Evolutionary conservation across 345 rosid species (phyloP), one percentile per base, ranked within the genome.

Genomic region (Hibiscus syriacus): DNA sequence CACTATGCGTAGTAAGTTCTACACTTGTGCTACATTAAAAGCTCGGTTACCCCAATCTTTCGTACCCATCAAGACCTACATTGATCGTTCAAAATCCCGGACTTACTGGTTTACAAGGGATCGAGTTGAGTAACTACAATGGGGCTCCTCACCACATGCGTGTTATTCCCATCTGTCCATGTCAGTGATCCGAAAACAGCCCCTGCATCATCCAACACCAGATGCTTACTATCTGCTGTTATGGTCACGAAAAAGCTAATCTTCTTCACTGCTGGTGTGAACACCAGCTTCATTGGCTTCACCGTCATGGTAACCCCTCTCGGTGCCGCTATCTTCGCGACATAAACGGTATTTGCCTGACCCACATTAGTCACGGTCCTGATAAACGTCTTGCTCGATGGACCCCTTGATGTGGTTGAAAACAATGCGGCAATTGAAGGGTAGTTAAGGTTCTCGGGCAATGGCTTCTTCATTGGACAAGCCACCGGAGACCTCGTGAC

Each of bases 281-380:
- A 89, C 62, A 75, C 81, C 49, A 93, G 70, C 46, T 72, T 80
- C 1, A 78, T n/a, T 0, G 92, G 96, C 41, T 83, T 89, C 64
- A 89, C 92, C 0, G 70, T 67, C 67, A 93, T 74, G 0, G 76
- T 79, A 25, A 78, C 89, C 12, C 96, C 97, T 70, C 74, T 87
- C 2, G 84, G 92, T 23, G 92, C 64, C 74, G 76, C 83, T 0
- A 87, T 67, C 72, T 57, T 86, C 14, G 75, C 71, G 0, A 66
- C 55, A 26, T 93, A 90, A 5, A 80, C 80, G 0, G 78, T 78
- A 2, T 80, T 76, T 0, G 76, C 41, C 2, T 67, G 77, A 34
- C 96, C 96, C 2, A 90, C 96, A 14, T 90, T 93, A 2, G 98
- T 87, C 58, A 78, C 89, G 0, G 90, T 89, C 79, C 97, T 63